A percentile compares a stretch with the other conserved stretches of the same genome.
Evolutionary conservation across 2,329 filamentous ascomycete species (phyloP).

Genomic region (Paradendryphiella salina): DNA sequence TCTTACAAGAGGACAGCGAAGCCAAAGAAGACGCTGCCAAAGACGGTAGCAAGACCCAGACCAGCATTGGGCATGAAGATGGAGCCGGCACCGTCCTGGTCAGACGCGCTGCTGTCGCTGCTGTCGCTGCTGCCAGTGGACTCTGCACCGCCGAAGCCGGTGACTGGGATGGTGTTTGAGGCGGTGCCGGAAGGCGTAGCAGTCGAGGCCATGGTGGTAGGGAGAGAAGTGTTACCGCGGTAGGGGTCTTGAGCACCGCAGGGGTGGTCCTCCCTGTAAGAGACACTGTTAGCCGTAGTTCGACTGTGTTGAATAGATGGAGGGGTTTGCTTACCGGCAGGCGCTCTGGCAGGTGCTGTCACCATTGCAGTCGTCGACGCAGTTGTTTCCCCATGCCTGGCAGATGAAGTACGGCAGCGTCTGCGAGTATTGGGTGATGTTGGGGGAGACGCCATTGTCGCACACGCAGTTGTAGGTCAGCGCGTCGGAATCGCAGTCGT

Average conservation of each 20-base stretch:
- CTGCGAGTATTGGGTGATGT: slow-evolving; percentile 74
- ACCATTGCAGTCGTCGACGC: slow-evolving; percentile 61
- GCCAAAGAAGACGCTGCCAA: slow-evolving; percentile 60
- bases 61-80: slow-evolving; percentile 58
- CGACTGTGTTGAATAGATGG: neutral
- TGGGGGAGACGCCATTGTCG: slow-evolving; percentile 66
- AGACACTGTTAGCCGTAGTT: slow-evolving; percentile 4
- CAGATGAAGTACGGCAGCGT: slow-evolving; percentile 80
- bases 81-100: slow-evolving; percentile 38
- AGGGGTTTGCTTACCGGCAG: slow-evolving; percentile 56
- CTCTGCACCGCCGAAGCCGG: slow-evolving; percentile 36
- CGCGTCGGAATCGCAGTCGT: slow-evolving; percentile 66
- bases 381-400: slow-evolving; percentile 70
- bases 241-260: slow-evolving; percentile 72
- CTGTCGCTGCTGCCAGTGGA: slow-evolving; percentile 12
- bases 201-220: slow-evolving; percentile 52
- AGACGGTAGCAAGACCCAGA: slow-evolving; percentile 60
- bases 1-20: slow-evolving; percentile 53
- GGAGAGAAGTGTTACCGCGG: slow-evolving; percentile 60
- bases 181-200: slow-evolving; percentile 39
- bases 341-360: slow-evolving; percentile 62
- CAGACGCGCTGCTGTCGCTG: slow-evolving; percentile 15
- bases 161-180: slow-evolving; percentile 34
- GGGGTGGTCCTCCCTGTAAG: slow-evolving; percentile 60
- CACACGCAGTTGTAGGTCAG: slow-evolving; percentile 76